Evolutionary conservation across 1,284 basidiomycete species (phyloP), one percentile per base, ranked within the genome.

Genomic region (Puccinia triticina): DNA sequence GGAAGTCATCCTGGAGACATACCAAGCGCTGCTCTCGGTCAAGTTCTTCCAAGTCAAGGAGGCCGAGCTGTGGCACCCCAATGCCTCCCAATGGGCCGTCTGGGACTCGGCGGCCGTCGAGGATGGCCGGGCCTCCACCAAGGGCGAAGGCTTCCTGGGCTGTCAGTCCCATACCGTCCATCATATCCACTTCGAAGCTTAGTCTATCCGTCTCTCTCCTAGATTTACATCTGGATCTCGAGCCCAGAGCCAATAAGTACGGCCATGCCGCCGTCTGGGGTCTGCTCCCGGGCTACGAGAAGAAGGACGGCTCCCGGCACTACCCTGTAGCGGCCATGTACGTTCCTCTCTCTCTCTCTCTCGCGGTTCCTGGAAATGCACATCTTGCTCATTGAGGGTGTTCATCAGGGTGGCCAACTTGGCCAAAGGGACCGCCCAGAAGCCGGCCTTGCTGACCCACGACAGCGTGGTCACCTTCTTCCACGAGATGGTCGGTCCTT

Each of bases 261-360:
- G 91, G 92, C 7, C 94, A 95, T 88, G 94, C 94, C 0, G 93
- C 93, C 0, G 93, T 95, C 0, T 95, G 93, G 92, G 89, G 90
- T 23, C 88, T 94, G 32, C 79, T 86, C 1, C 86, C 85, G 0
- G 85, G 85, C 3, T 85, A 76, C 74, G 83, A 77, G 3, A 71
- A 73, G 12, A 66, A 61, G 16, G 88, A 90, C 81, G 91, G 91
- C 53, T 89, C 89, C 71, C 90, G 92, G 67, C 89, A 89, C 86
- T 94, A 93, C 87, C 93, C 93, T 1, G 86, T 93, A 72, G 87
- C 91, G 0, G 92, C 92, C 12, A 94, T 94, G 93, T 69, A n/a
- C 34, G 77, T 34, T 46, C 14, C 26, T 40, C 16, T 50, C 4
- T 40, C 29, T 37, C 10, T 59, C 32, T 8, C 2, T 57, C n/a